Evolutionary conservation across 176 grass and related monocot genomes (phyloP).

Genomic region (Carex parvula): DNA sequence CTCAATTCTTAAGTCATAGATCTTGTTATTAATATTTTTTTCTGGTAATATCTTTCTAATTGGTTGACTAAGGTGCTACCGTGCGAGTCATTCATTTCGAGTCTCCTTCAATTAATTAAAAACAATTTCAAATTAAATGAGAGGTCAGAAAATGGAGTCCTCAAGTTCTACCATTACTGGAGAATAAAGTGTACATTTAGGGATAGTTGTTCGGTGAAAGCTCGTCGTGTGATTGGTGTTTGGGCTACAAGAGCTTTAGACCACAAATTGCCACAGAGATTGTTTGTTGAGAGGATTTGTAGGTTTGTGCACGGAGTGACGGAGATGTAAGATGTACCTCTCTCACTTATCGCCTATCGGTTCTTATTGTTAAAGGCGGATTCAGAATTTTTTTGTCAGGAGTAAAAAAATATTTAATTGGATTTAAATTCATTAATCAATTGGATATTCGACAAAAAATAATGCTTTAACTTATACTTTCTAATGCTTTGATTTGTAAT

Average conservation of each 20-base stretch:
- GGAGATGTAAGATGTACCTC: not conserved
- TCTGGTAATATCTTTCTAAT: too few species aligned
- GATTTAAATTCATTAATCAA: too few species aligned
- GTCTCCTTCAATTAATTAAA: not conserved
- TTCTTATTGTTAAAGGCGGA: too few species aligned
- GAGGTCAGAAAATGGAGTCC: not conserved
- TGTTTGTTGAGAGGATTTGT: constrained; percentile 9
- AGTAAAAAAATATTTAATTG: too few species aligned
- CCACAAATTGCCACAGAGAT: constrained; percentile 2
- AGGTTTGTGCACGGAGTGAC: not conserved
- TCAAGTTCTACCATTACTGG: not conserved
- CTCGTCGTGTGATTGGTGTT: not conserved
- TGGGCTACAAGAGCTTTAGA: not conserved
- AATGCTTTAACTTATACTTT: too few species aligned
- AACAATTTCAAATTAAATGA: not conserved
- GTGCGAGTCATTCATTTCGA: too few species aligned
- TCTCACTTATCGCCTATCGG: not conserved
- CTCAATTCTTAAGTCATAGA: too few species aligned
- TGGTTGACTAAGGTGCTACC: too few species aligned
- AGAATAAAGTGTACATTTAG: not conserved
- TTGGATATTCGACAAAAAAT: too few species aligned
- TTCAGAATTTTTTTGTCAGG: too few species aligned
- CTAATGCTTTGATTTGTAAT: too few species aligned
- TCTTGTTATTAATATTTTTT: too few species aligned
- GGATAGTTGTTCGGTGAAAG: not conserved